Base-by-base conservation (phyloP, 805 yeast species). In the Pichia rugopelliculosa region DNA sequence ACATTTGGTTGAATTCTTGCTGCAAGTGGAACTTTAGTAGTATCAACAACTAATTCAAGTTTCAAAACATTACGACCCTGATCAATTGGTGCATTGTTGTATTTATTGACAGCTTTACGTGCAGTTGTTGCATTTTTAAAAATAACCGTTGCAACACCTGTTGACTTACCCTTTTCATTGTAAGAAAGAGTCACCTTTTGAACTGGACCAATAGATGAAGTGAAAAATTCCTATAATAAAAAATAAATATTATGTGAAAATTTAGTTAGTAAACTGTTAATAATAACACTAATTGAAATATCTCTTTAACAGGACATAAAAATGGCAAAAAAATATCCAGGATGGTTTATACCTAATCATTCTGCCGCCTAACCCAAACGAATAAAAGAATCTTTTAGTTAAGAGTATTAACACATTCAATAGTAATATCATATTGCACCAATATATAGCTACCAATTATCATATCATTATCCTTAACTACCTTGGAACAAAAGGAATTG, bases 21-120 rank as follows among this genome's bases (percentile, higher is more conserved):
- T 45, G 87, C 73, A 59, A 88, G 76, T 26, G 89, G 83, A 68
- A 75, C 82, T 67, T 77, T 78, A 56, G 81, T 72, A 56, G 97
- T 96, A 64, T 90, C 96, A 60, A 88, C 75, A 56, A 91, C 78
- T 61, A 93, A 73, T 68, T 89, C 96, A 46, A 79, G 70, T 67
- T 77, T 84, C 74, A 93, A 77, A 65, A 75, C 84, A 56, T 78
- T 67, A 51, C 81, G 76, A 52, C 97, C 97, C 47, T 82, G 82
- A 64, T 93, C 99, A 59, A 93, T 86, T 61, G 96, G 90, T 40
- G 96, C 91, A 61, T 93, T 91, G 67, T 91, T 86, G 73, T 84
- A 91, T 60, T 82, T 82, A 61, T 80, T 79, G 59, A 86, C 86
- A 43, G 96, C 96, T 59, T 71, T 74, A 52, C 77, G 70, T 45